phyloP scores from a whole-genome alignment of 148 eudicot genomes.

The Vaccinium vitisidaea region DNA sequence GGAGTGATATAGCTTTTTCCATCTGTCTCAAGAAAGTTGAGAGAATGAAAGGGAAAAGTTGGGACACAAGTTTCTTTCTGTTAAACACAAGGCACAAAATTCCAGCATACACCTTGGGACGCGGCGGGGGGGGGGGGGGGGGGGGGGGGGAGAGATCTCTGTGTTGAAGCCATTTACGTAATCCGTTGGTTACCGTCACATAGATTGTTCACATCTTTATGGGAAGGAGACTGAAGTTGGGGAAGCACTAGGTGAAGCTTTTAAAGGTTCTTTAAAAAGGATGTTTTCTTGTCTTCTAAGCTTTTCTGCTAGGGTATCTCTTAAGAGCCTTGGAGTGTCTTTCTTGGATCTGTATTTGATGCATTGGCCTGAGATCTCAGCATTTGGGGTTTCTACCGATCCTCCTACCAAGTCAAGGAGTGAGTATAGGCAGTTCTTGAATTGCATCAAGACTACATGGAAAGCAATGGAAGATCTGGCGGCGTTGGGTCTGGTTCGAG shows the following conservation, averaged over 20 bases:
- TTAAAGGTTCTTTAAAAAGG: slow-evolving; percentile 27
- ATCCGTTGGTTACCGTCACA: slow-evolving; percentile 29
- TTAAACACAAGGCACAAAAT: slow-evolving; percentile 31
- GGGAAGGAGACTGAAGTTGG: slow-evolving; percentile 37
- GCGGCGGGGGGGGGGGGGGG: slow-evolving; percentile 28
- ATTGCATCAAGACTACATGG: slow-evolving; percentile 30
- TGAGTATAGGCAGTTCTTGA: slow-evolving; percentile 32
- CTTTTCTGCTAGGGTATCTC: slow-evolving; percentile 27
- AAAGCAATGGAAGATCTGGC: slow-evolving; percentile 30
- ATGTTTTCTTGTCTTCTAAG: slow-evolving; percentile 35
- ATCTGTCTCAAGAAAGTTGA: background rate
- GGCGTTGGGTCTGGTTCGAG: slow-evolving; percentile 30
- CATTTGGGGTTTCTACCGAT: slow-evolving; percentile 35
- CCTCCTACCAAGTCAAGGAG: slow-evolving; percentile 32
- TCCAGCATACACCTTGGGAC: slow-evolving; percentile 37
- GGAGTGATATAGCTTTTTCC: background rate
- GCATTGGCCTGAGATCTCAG: slow-evolving; percentile 37
- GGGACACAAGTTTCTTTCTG: slow-evolving; percentile 25
- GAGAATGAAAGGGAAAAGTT: slow-evolving; percentile 29
- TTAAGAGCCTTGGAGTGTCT: slow-evolving; percentile 33
- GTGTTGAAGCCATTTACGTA: slow-evolving; percentile 24
- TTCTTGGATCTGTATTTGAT: slow-evolving; percentile 38
- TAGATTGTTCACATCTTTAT: slow-evolving; percentile 37
- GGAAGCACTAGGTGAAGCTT: slow-evolving; percentile 26
- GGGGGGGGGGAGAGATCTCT: slow-evolving; percentile 28